Base-by-base conservation (phyloP, 2,329 filamentous ascomycete genomes). In the Apiospora kogelbergensis region DNA sequence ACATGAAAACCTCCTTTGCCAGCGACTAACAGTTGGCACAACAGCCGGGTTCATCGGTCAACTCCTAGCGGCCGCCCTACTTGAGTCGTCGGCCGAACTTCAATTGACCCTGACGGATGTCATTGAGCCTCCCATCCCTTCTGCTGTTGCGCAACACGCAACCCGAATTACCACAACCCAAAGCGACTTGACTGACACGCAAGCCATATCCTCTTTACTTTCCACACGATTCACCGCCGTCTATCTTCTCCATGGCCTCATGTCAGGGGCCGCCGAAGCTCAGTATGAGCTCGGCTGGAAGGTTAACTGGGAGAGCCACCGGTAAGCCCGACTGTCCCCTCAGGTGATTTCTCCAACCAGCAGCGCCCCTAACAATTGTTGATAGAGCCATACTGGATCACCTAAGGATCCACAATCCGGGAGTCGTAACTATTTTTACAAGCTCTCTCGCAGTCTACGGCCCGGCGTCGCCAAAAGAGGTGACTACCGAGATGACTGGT, bases 231-330 rank as follows among this genome's bases (percentile, higher is more conserved):
- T 85, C 15, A 78, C 84, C 44, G 81, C 83, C 11, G 83, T 87
- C 53, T 90, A 88, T 75, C 83, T 89, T 63, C 84, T 90, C 69
- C 88, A 90, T 73, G 88, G 88, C 57, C 87, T 90, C 78, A 90
- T 90, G 88, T 89, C 87, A 0, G 84, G 84, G 26, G 88, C 87
- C 17, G 84, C 87, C 20, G 89, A 91, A 78, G 85, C 85, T 11
- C 86, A 90, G 65, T 79, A 89, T 81, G 76, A 87, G 80, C 73
- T 84, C 80, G 68, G 88, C 1, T 81, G 88, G 70, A 82, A 80
- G 63, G 88, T 90, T 67, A 90, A 90, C 74, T 81, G 89, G 53
- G 87, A 89, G 71, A 85, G 85, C 2, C 87, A 88, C 2, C 82
- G 85, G 48, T 60, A 60, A 57, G 46, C 15, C 30, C 11, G 0